Evolutionary conservation across 2,329 filamentous ascomycete species (phyloP).

Genomic region (Grosmannia penicillata): DNA sequence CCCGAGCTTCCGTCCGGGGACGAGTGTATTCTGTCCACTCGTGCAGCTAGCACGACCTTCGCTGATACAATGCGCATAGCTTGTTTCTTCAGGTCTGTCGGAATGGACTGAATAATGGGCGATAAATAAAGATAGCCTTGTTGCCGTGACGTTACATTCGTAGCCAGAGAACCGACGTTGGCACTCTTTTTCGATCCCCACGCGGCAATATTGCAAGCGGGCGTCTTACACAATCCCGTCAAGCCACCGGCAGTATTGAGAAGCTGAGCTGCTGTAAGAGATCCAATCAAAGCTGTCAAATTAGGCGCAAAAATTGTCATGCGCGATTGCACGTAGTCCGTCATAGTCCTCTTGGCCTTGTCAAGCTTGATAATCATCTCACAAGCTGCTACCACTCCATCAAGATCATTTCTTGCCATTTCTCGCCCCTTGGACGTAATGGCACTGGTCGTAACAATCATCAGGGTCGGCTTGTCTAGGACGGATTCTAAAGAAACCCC

Average conservation of each 20-base stretch:
- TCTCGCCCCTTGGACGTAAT: conserved; percentile 75
- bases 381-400: conserved; percentile 62
- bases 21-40: conserved; percentile 75
- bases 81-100: conserved; percentile 76
- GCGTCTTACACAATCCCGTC: conserved; percentile 77
- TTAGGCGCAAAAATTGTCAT: conserved; percentile 97
- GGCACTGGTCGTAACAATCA: conserved; percentile 92
- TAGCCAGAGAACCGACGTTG: conserved; percentile 64
- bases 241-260: conserved; percentile 87
- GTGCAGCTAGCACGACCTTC: conserved; percentile 85
- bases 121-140: conserved; percentile 92
- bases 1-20: conserved; percentile 71
- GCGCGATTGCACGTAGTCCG: conserved; percentile 88
- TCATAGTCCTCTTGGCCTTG: conserved; percentile 71
- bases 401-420: conserved; percentile 60
- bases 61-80: conserved; percentile 89
- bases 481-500: conserved; percentile 63
- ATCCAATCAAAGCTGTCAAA: conserved; percentile 77
- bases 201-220: conserved; percentile 81
- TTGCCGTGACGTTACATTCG: conserved; percentile 79
- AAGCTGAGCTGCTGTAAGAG: conserved; percentile 87
- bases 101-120: conserved; percentile 72
- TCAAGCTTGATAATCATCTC: conserved; percentile 82
- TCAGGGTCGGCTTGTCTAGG: conserved; percentile 76
- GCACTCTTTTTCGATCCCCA: conserved; percentile 82